Evolutionary conservation across 2,329 filamentous ascomycete genomes (phyloP).

Genomic region (Drechslerella dactyloides): DNA sequence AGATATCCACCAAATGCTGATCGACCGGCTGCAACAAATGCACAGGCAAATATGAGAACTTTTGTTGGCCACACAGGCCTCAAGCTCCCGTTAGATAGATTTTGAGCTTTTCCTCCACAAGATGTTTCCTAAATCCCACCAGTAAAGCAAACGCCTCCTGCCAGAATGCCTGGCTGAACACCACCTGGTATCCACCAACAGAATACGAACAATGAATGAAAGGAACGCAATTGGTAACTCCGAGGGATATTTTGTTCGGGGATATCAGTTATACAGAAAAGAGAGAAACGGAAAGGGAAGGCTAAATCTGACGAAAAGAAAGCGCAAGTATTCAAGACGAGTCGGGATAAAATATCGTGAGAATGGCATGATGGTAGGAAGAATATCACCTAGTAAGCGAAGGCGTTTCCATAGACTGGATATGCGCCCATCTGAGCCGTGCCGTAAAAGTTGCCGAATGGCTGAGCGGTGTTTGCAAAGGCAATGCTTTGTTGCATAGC

Average conservation of each 20-base stretch:
- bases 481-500: slow-evolving; percentile 41
- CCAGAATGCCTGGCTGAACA: slow-evolving; percentile 48
- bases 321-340: slow-evolving; percentile 15
- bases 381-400: slow-evolving; percentile 43
- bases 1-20: slow-evolving; percentile 37
- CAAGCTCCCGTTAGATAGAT: slow-evolving; percentile 36
- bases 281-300: slow-evolving; percentile 25
- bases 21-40: slow-evolving; percentile 40
- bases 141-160: slow-evolving; percentile 32
- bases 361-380: slow-evolving; percentile 33
- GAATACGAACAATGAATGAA: slow-evolving; percentile 33
- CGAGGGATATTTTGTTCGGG: slow-evolving; percentile 36
- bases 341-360: slow-evolving; percentile 37
- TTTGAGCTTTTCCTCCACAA: slow-evolving; percentile 21
- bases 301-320: slow-evolving; percentile 30
- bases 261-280: slow-evolving; percentile 41
- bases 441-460: slow-evolving; percentile 44
- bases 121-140: slow-evolving; percentile 9
- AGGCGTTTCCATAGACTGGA: slow-evolving; percentile 38
- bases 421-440: slow-evolving; percentile 43
- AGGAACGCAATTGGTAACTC: slow-evolving; percentile 31
- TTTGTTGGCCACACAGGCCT: slow-evolving; percentile 26
- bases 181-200: slow-evolving; percentile 47
- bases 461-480: slow-evolving; percentile 46
- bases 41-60: slow-evolving; percentile 41